Evolutionary conservation across 768 basidiomycete species (phyloP).

Genomic region (Cubamyces lactineus): DNA sequence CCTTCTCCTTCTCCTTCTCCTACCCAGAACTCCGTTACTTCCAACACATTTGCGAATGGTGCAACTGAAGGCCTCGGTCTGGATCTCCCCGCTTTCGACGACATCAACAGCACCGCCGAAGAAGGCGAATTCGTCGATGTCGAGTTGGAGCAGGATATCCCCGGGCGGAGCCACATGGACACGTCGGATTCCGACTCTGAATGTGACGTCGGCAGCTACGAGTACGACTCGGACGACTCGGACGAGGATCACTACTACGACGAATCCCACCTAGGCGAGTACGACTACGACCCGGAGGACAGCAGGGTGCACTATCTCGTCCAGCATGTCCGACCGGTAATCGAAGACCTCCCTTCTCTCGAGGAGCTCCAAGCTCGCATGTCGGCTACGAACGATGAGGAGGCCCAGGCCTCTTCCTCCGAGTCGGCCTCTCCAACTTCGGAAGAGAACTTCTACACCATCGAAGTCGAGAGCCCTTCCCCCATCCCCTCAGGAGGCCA

Average conservation of each 20-base stretch:
- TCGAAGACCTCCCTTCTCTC: constrained; percentile 2
- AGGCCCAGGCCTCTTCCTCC: not conserved
- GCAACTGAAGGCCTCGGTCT: not conserved
- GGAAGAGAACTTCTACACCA: not conserved
- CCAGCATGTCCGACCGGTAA: not conserved
- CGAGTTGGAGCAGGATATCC: constrained; percentile 2
- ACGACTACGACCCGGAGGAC: constrained; percentile 3
- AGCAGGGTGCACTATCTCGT: constrained; percentile 2
- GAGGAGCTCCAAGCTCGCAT: constrained; percentile 6
- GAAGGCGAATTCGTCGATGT: not conserved
- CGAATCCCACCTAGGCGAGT: not conserved
- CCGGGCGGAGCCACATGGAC: not conserved
- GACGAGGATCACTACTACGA: not conserved
- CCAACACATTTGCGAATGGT: too few species aligned
- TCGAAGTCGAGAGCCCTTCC: not conserved
- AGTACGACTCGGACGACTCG: not conserved
- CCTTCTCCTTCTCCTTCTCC: not conserved
- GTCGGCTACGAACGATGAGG: not conserved
- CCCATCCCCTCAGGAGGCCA: not conserved
- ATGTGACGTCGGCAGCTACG: not conserved
- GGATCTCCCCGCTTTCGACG: not conserved
- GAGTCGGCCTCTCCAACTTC: not conserved
- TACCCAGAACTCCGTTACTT: not conserved
- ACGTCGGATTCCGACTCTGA: not conserved
- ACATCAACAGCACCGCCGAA: not conserved